phyloP scores from a whole-genome alignment of 176 grass and related monocot species.

The Bothriochloa decipiens region DNA sequence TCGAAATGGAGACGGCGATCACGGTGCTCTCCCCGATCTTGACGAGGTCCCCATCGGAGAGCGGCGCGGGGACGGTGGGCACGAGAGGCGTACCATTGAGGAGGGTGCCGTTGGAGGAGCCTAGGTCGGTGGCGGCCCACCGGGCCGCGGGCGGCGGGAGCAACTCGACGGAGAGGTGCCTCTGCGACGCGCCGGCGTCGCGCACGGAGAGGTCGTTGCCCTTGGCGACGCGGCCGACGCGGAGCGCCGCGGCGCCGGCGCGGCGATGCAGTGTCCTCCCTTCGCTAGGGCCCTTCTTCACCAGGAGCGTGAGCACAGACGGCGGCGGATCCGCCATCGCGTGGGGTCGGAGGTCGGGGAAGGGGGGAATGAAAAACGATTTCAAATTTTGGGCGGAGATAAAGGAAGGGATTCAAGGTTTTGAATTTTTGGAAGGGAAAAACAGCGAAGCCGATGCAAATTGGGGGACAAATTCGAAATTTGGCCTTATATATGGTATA shows the following conservation, averaged over 20 bases:
- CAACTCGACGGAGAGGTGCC: constrained; percentile 71
- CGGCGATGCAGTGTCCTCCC: constrained; percentile 49
- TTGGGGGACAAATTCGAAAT: too few species aligned
- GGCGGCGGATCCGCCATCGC: constrained; percentile 51
- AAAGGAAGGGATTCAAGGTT: too few species aligned
- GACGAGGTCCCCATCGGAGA: constrained; percentile 68
- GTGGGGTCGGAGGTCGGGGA: background rate
- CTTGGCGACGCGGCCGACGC: constrained; percentile 63
- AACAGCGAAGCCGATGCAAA: too few species aligned
- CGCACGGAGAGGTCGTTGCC: constrained; percentile 74
- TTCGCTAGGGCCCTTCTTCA: constrained; percentile 66
- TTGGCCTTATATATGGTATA: too few species aligned
- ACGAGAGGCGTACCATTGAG: constrained; percentile 56
- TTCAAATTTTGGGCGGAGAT: constrained; percentile 11
- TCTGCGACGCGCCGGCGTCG: constrained; percentile 76
- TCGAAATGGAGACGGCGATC: constrained; percentile 58
- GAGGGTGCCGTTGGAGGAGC: constrained; percentile 82
- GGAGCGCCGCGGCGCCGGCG: constrained; percentile 26
- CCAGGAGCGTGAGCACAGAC: constrained; percentile 61
- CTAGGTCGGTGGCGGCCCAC: constrained; percentile 71
- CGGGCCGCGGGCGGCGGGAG: constrained; percentile 43
- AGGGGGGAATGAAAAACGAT: background rate
- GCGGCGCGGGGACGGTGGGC: constrained; percentile 45
- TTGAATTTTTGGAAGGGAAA: too few species aligned
- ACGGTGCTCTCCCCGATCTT: constrained; percentile 65